A percentile compares a stretch with the other conserved stretches of the same genome.
phyloP scores from a whole-genome alignment of 495 filamentous ascomycete genomes.

The Geopyxis carbonaria region DNA sequence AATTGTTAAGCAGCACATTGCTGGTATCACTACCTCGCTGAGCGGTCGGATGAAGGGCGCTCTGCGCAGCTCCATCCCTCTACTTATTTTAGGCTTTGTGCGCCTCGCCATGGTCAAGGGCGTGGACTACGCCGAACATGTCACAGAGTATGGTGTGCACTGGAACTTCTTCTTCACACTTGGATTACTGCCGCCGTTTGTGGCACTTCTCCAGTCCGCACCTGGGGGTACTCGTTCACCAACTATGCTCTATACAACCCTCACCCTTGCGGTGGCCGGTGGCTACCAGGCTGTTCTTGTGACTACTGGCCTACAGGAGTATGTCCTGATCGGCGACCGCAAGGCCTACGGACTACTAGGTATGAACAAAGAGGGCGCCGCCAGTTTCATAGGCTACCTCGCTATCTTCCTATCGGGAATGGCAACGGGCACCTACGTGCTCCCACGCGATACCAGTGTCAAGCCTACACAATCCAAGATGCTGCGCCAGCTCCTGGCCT shows the following conservation, averaged over 20 bases:
- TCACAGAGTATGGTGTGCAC: constrained; percentile 94
- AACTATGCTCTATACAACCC: constrained; percentile 45
- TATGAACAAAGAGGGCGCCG: constrained; percentile 83
- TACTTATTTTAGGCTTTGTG: constrained; percentile 64
- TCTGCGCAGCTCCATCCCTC: constrained; percentile 61
- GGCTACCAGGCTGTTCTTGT: constrained; percentile 62
- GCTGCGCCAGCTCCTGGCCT: constrained; percentile 40
- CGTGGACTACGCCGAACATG: constrained; percentile 89
- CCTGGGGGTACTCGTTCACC: constrained; percentile 31
- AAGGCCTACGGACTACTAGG: constrained; percentile 47
- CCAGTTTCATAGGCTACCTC: constrained; percentile 83
- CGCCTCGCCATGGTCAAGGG: constrained; percentile 81
- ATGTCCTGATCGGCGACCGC: constrained; percentile 68
- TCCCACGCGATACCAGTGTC: constrained; percentile 36
- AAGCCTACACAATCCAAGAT: constrained; percentile 29
- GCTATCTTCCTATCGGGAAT: constrained; percentile 89
- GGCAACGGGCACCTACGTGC: constrained; percentile 56
- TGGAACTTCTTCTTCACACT: constrained; percentile 99
- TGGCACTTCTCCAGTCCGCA: constrained; percentile 63
- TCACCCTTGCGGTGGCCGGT: constrained; percentile 46
- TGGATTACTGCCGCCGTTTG: constrained; percentile 71
- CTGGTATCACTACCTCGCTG: constrained; percentile 27
- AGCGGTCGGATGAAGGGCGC: constrained; percentile 40
- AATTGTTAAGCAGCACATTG: constrained; percentile 53
- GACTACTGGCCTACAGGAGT: constrained; percentile 58